These are phyloP conservation scores for Crataegus laevigata DNA, from an alignment of 306 rosid genomes.

Conservation along the genomic window DNA sequence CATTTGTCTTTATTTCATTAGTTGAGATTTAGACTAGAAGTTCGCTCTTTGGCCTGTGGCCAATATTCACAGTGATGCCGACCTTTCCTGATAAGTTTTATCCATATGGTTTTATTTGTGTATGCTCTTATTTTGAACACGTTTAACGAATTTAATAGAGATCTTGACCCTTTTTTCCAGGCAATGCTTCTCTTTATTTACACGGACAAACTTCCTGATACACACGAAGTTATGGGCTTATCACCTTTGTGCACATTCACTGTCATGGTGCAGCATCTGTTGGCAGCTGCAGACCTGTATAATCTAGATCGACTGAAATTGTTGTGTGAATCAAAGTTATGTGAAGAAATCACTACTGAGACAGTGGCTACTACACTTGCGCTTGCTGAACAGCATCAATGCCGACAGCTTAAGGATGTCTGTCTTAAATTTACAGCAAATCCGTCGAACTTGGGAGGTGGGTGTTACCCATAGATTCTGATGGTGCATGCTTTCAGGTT, in stretches of 20 bases:
- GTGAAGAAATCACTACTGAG: constrained; percentile 56
- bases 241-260: constrained; percentile 43
- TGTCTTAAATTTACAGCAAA: constrained; percentile 69
- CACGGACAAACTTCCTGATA: constrained; percentile 57
- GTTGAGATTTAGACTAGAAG: constrained; percentile 1
- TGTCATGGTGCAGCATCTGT: constrained; percentile 80
- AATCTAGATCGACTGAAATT: constrained; percentile 67
- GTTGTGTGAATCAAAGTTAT: constrained; percentile 68
- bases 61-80: background rate
- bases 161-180: constrained; percentile 30
- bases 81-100: constrained; percentile 1
- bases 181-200: constrained; percentile 80
- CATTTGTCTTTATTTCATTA: background rate
- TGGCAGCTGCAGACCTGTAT: constrained; percentile 79
- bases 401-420: constrained; percentile 65
- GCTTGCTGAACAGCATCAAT: constrained; percentile 71
- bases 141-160: background rate
- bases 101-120: background rate
- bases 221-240: constrained; percentile 54
- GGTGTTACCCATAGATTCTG: constrained; percentile 31
- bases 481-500: constrained; percentile 23
- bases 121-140: constrained; percentile 5
- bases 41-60: background rate
- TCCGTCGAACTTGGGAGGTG: constrained; percentile 75
- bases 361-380: constrained; percentile 68